Percentiles rank a stretch among this genome's conserved stretches.
These are phyloP conservation scores for Beverwykella pulmonaria DNA, from an alignment of 495 filamentous ascomycete genomes.

Conservation along the genomic window DNA sequence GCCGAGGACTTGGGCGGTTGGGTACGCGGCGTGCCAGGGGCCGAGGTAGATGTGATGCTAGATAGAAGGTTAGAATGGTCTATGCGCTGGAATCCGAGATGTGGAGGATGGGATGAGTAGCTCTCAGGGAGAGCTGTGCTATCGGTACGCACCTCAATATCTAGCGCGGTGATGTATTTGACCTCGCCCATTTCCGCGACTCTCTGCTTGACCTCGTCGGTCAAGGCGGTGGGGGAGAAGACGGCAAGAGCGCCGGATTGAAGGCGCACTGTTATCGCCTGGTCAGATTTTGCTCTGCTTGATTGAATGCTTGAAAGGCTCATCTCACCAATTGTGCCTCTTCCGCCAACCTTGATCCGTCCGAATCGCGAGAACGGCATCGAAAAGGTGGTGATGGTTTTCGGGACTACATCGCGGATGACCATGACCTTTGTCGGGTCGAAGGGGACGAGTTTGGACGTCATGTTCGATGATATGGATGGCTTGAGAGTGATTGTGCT, in stretches of 20 bases:
- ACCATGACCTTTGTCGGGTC: constrained; percentile 82
- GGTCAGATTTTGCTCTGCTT: constrained; percentile 8
- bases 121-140: neutral
- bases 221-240: constrained; percentile 87
- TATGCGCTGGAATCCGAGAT: neutral
- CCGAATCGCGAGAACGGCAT: constrained; percentile 85
- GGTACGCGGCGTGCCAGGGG: constrained; percentile 78
- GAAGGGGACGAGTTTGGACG: constrained; percentile 56
- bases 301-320: neutral
- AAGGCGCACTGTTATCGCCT: constrained; percentile 64
- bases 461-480: constrained; percentile 38
- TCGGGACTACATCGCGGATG: constrained; percentile 77
- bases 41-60: constrained; percentile 86
- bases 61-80: neutral
- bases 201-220: constrained; percentile 70
- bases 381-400: constrained; percentile 74
- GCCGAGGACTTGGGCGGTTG: constrained; percentile 75
- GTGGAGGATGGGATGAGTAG: neutral
- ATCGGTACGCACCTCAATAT: constrained; percentile 60
- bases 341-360: constrained; percentile 75
- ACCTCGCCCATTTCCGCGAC: constrained; percentile 71
- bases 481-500: neutral
- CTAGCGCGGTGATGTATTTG: constrained; percentile 80
- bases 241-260: constrained; percentile 76
- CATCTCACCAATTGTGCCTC: constrained; percentile 77